A percentile compares a stretch with the other conserved stretches of the same genome.
phyloP scores from a whole-genome alignment of 2,329 filamentous ascomycete species.

The Pseudogymnoascus sp. region DNA sequence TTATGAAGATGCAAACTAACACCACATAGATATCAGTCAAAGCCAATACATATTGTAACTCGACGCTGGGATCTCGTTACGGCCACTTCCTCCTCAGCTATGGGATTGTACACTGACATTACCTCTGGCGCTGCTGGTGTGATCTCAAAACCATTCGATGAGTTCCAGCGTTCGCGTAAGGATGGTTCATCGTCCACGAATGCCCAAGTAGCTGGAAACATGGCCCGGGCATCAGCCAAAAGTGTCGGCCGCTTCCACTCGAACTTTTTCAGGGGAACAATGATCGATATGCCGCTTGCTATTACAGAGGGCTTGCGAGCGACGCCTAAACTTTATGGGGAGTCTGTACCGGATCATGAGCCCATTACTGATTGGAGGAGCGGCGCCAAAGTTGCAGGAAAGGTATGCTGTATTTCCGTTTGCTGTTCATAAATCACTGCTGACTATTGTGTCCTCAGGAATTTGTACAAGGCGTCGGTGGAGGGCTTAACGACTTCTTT shows the following conservation, averaged over 20 bases:
- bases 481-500: conserved; percentile 16
- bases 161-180: not conserved
- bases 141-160: conserved; percentile 13
- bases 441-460: not conserved
- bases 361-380: conserved; percentile 68
- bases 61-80: conserved; percentile 29
- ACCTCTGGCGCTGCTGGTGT: conserved; percentile 10
- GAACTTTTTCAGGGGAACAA: conserved; percentile 28
- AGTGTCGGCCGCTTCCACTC: conserved; percentile 33
- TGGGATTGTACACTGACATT: conserved; percentile 13
- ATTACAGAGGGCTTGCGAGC: conserved; percentile 46
- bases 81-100: conserved; percentile 18
- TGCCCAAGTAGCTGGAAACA: conserved; percentile 12
- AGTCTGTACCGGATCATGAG: conserved; percentile 72
- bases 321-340: conserved; percentile 49
- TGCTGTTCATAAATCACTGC: not conserved
- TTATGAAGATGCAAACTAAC: not conserved
- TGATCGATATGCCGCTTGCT: conserved; percentile 42
- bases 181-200: conserved; percentile 13
- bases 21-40: conserved; percentile 39
- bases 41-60: conserved; percentile 27
- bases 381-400: conserved; percentile 66
- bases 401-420: conserved; percentile 29
- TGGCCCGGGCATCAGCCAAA: not conserved
- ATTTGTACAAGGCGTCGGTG: conserved; percentile 13